Evolutionary conservation across 805 yeast genomes (phyloP).

Genomic region (Metschnikowia henanensis): DNA sequence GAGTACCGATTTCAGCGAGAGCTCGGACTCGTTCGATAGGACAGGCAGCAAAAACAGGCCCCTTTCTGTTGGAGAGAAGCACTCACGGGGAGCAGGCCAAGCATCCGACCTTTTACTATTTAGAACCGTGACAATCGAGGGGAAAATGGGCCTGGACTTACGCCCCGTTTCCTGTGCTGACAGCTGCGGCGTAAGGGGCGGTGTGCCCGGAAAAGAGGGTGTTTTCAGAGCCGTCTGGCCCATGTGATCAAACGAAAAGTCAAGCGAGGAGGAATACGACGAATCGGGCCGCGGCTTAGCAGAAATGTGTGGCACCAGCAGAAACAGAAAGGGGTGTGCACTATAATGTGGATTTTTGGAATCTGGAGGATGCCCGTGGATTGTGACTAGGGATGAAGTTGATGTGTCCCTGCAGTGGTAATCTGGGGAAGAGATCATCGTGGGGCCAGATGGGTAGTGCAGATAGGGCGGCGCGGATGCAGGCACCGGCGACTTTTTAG

Average conservation of each 20-base stretch:
- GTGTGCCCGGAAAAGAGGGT: background rate
- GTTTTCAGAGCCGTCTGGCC: slow-evolving; percentile 18
- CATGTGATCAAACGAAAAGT: slow-evolving; percentile 13
- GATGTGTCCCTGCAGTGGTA: background rate
- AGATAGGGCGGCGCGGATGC: background rate
- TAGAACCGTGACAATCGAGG: slow-evolving; percentile 17
- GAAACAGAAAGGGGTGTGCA: background rate
- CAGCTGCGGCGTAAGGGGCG: slow-evolving; percentile 13
- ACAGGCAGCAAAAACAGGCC: slow-evolving; percentile 22
- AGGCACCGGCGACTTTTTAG: background rate
- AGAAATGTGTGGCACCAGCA: background rate
- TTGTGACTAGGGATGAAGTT: background rate
- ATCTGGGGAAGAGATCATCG: slow-evolving; percentile 25
- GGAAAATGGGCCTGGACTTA: slow-evolving; percentile 5
- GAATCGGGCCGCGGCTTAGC: background rate
- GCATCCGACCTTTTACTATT: slow-evolving; percentile 3
- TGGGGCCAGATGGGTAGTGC: background rate
- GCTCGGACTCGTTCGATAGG: slow-evolving; percentile 12
- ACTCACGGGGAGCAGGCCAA: slow-evolving; percentile 2
- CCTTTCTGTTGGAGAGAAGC: slow-evolving; percentile 16
- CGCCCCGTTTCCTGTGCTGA: slow-evolving; percentile 5
- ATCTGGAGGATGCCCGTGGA: background rate
- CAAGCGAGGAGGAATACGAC: slow-evolving; percentile 1
- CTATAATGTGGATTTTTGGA: background rate
- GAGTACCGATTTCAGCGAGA: background rate